Evolutionary conservation across 2,329 filamentous ascomycete genomes (phyloP), one percentile per base, ranked within the genome.

Genomic region (Aspergillus proliferans): DNA sequence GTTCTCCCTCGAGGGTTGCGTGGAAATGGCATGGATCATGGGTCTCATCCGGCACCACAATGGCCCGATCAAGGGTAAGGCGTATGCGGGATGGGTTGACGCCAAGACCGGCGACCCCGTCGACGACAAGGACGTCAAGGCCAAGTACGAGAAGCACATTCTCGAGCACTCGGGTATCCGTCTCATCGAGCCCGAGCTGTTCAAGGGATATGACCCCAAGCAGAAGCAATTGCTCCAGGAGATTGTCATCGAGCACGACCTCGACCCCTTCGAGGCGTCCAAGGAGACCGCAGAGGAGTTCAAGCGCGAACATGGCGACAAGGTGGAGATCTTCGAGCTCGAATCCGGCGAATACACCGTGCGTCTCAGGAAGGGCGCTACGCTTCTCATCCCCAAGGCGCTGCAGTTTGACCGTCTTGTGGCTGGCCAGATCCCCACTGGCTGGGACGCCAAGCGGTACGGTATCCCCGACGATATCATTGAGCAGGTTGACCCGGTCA

Each of bases 11-110:
- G 94, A 98, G 71, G 93, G 93, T 26, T 97, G 93, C 64, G 86
- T 98, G 52, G 93, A 98, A 73, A 98, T 98, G 93, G 91, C 93
- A 28, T 98, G 93, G 93, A 89, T 98, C 71, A 98, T 97, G 92
- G 93, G 93, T 65, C 83, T 97, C 52, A 97, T 98, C 77, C 96
- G 92, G 80, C 95, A 98, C 71, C 88, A 95, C 77, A 97, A 97
- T 61, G 93, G 93, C 15, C 85, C 86, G 28, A 83, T 98, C 69
- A 98, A 98, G 77, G 93, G 93, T 68, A 87, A 95, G 76, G 87
- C 87, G 56, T 97, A 98, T 75, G 89, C 92, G 58, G 93, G 93
- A 60, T 98, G 77, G 91, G 93, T 98, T 51, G 93, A 98, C 65
- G 80, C 84, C 67, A 97, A 97, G 81, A 85, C 88, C 47, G 88